These are phyloP conservation scores for Aciculosporium take DNA, from an alignment of 2,329 filamentous ascomycete species.

Conservation along the genomic window DNA sequence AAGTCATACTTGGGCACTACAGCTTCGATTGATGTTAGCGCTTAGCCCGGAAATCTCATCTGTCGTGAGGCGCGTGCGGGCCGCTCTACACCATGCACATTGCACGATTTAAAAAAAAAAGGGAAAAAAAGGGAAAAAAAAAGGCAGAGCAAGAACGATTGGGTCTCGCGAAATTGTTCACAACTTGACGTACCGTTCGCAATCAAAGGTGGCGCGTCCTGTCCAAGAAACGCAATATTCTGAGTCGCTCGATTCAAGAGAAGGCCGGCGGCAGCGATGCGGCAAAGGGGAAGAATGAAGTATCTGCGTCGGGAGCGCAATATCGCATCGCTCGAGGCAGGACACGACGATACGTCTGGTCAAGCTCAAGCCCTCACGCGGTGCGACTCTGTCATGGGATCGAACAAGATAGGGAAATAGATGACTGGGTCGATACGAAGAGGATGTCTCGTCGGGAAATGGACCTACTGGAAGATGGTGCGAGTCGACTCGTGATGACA, in stretches of 20 bases:
- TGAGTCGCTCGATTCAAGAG: too few relatives aligned
- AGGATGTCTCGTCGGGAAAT: too few relatives aligned
- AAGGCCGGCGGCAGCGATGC: too few relatives aligned
- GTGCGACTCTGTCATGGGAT: not conserved
- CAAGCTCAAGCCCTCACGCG: not conserved
- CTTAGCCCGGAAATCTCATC: not conserved
- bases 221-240: too few relatives aligned
- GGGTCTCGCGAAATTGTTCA: not conserved
- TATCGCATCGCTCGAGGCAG: not conserved
- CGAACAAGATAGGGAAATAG: not conserved
- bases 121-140: too few relatives aligned
- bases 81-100: not conserved
- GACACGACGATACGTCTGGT: not conserved
- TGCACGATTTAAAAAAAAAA: not conserved
- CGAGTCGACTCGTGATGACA: too few relatives aligned
- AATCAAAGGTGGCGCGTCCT: not conserved
- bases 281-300: not conserved
- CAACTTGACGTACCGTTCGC: not conserved
- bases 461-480: too few relatives aligned
- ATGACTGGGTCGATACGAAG: too few relatives aligned
- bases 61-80: not conserved
- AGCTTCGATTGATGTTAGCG: not conserved
- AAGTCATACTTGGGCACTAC: conserved; percentile 1
- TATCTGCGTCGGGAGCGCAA: not conserved
- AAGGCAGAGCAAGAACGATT: too few relatives aligned